Evolutionary conservation across 2,329 filamentous ascomycete species (phyloP).

Genomic region (Fusarium poae): DNA sequence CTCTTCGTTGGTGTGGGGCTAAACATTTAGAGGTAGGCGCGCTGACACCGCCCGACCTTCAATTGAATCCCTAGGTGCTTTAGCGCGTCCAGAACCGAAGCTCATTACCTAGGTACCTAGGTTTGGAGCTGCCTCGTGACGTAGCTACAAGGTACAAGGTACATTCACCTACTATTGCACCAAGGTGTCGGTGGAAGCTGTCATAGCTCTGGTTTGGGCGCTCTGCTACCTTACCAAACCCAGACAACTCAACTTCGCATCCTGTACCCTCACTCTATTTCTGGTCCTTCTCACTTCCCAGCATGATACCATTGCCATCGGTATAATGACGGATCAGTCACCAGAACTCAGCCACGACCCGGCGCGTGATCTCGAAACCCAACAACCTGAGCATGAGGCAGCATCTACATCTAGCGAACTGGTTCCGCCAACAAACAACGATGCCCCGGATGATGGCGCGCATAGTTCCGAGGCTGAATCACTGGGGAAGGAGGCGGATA

Average conservation of each 20-base stretch:
- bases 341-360: conserved; percentile 52
- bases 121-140: conserved; percentile 48
- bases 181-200: conserved; percentile 37
- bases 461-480: conserved; percentile 56
- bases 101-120: too few species aligned
- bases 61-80: conserved; percentile 15
- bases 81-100: conserved; percentile 35
- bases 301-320: conserved; percentile 49
- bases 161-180: conserved; percentile 33
- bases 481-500: not conserved
- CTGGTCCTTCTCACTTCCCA: conserved; percentile 39
- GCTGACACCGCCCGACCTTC: conserved; percentile 27
- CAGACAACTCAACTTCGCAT: conserved; percentile 33
- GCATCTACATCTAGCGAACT: conserved; percentile 27
- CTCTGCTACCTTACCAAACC: conserved; percentile 12
- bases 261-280: conserved; percentile 21
- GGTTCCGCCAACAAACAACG: conserved; percentile 11
- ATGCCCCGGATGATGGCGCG: conserved; percentile 37
- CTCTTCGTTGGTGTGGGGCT: conserved; percentile 38
- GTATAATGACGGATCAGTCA: conserved; percentile 60
- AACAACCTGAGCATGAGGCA: conserved; percentile 38
- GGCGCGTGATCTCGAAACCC: conserved; percentile 35
- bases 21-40: conserved; percentile 18
- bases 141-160: conserved; percentile 49
- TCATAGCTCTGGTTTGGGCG: conserved; percentile 42